phyloP scores from a whole-genome alignment of 768 basidiomycete species.

The Tylopilus intermedius region DNA sequence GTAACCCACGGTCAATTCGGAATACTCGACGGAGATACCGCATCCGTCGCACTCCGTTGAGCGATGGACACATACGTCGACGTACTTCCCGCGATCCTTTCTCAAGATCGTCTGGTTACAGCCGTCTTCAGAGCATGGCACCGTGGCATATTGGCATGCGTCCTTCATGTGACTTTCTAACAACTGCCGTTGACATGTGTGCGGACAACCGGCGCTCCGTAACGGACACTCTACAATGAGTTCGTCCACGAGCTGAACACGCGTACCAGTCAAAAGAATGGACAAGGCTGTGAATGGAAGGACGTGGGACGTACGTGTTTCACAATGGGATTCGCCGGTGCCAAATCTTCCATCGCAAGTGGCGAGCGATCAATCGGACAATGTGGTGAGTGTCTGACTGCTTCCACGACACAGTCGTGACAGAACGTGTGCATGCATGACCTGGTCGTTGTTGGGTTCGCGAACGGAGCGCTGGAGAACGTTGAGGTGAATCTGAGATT shows the following conservation, averaged over 20 bases:
- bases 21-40: constrained; percentile 29
- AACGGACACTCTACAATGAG: constrained; percentile 69
- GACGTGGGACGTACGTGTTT: constrained; percentile 41
- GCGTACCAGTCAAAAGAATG: constrained; percentile 4
- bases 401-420: constrained; percentile 68
- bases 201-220: constrained; percentile 50
- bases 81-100: constrained; percentile 44
- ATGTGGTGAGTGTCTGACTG: constrained; percentile 60
- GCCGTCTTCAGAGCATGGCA: constrained; percentile 44
- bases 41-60: constrained; percentile 38
- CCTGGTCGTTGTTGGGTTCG: constrained; percentile 67
- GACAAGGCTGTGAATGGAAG: background rate
- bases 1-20: constrained; percentile 36
- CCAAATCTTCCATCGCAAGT: constrained; percentile 53
- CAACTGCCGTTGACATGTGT: constrained; percentile 64
- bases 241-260: constrained; percentile 73
- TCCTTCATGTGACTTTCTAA: constrained; percentile 59
- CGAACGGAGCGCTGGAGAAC: constrained; percentile 56
- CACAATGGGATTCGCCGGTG: constrained; percentile 68
- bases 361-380: constrained; percentile 84
- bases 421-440: constrained; percentile 88
- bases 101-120: constrained; percentile 43
- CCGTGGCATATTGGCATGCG: constrained; percentile 52
- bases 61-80: constrained; percentile 34
- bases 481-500: constrained; percentile 9